phyloP scores from a whole-genome alignment of 1,284 basidiomycete species.

The Apiotrichum porosum region DNA sequence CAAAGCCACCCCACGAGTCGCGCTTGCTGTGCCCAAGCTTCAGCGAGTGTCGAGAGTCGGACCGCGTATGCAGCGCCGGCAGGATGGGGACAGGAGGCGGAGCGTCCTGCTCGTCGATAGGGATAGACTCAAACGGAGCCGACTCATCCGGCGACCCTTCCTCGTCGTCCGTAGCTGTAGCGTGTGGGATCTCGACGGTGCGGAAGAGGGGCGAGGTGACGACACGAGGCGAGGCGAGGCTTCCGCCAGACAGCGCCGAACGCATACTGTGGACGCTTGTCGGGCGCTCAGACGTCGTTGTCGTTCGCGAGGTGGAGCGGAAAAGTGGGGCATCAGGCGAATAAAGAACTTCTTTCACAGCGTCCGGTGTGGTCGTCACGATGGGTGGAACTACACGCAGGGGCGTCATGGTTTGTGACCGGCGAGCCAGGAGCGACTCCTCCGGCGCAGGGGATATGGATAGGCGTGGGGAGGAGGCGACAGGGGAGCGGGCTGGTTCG shows the following conservation, averaged over 20 bases:
- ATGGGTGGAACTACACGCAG: too few species aligned
- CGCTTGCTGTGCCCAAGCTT: neutral
- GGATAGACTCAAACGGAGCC: slow-evolving; percentile 39
- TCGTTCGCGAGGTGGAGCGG: too few species aligned
- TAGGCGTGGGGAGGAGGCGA: too few species aligned
- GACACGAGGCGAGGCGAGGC: neutral
- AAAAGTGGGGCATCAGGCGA: too few species aligned
- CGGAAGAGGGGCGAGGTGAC: slow-evolving; percentile 2
- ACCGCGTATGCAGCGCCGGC: neutral
- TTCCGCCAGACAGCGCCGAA: neutral
- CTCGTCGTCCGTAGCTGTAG: neutral
- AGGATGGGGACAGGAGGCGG: slow-evolving; percentile 2
- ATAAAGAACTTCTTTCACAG: too few species aligned
- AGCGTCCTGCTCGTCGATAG: slow-evolving; percentile 13
- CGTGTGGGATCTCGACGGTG: slow-evolving; percentile 3
- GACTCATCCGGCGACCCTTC: slow-evolving; percentile 14
- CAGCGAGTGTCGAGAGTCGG: neutral
- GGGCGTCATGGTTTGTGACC: too few species aligned
- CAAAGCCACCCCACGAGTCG: slow-evolving; percentile 21
- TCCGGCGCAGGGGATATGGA: too few species aligned
- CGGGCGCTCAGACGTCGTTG: too few species aligned
- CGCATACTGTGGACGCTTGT: neutral
- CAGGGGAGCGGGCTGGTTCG: too few species aligned
- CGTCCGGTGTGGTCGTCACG: too few species aligned
- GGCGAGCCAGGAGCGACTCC: too few species aligned